Conservation (phyloP, 768 basidiomycete genomes). For the Lactarius tabidus region DNA sequence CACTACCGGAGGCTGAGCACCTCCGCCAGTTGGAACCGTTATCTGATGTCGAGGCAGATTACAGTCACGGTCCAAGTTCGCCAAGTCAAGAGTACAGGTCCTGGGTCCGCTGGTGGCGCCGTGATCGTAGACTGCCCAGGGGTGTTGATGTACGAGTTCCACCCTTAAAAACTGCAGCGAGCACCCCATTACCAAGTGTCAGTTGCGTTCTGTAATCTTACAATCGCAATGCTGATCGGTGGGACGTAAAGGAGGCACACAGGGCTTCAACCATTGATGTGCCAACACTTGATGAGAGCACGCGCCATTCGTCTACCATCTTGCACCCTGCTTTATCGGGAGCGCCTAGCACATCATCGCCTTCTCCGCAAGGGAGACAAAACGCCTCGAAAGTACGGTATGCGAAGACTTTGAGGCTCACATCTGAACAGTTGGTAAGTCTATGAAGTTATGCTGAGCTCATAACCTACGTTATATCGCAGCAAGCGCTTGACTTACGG, state of each 20-base stretch:
- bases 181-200: slow-evolving; percentile 3
- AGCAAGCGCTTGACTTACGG: slow-evolving; percentile 85
- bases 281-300: neutral
- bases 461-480: slow-evolving; percentile 7
- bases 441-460: neutral
- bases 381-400: slow-evolving; percentile 47
- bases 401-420: slow-evolving; percentile 88
- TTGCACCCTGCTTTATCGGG: slow-evolving; percentile 7
- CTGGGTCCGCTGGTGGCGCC: slow-evolving; percentile 86
- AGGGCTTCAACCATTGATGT: neutral
- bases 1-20: neutral
- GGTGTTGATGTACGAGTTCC: slow-evolving; percentile 12
- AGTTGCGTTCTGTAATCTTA: neutral
- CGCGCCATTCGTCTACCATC: neutral
- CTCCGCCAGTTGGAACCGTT: slow-evolving; percentile 1
- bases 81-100: slow-evolving; percentile 39
- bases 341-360: neutral
- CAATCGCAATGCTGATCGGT: neutral
- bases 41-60: slow-evolving; percentile 19
- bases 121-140: slow-evolving; percentile 37
- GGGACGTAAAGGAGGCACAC: neutral
- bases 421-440: slow-evolving; percentile 89
- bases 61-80: slow-evolving; percentile 1
- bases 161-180: slow-evolving; percentile 2
- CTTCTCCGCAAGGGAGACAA: slow-evolving; percentile 1